These are phyloP conservation scores for Trichoderma orchidacearum DNA, from an alignment of 495 filamentous ascomycete genomes.

Conservation along the genomic window DNA sequence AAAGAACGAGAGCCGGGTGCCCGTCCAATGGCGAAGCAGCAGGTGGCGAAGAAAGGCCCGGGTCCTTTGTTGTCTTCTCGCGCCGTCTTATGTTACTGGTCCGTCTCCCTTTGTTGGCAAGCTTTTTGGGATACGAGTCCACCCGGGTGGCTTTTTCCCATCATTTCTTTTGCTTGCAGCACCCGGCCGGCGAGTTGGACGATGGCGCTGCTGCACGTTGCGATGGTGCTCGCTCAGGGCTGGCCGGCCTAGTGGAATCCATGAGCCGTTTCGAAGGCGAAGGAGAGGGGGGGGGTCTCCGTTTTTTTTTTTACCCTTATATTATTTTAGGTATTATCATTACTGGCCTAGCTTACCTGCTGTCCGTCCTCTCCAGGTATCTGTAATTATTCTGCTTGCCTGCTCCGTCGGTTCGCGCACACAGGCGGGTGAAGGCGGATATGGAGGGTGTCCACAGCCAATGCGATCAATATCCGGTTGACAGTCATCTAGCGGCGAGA, in stretches of 20 bases:
- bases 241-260: background rate
- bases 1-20: no score
- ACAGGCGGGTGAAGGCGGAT: no score
- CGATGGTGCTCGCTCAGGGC: background rate
- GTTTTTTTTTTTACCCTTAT: background rate
- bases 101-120: no score
- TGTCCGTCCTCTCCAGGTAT: no score
- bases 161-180: background rate
- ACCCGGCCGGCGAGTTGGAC: background rate
- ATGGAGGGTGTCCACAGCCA: no score
- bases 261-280: background rate
- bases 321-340: no score
- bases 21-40: background rate
- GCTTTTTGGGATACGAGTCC: background rate
- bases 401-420: no score
- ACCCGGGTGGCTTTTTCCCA: background rate
- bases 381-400: no score
- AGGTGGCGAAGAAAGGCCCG: background rate
- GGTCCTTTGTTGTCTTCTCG: no score
- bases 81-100: no score
- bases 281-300: background rate
- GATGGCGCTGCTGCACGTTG: constrained; percentile 1
- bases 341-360: background rate
- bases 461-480: no score
- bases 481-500: background rate